phyloP scores from a whole-genome alignment of 2,329 filamentous ascomycete species.

The Cordyceps tenuipes region DNA sequence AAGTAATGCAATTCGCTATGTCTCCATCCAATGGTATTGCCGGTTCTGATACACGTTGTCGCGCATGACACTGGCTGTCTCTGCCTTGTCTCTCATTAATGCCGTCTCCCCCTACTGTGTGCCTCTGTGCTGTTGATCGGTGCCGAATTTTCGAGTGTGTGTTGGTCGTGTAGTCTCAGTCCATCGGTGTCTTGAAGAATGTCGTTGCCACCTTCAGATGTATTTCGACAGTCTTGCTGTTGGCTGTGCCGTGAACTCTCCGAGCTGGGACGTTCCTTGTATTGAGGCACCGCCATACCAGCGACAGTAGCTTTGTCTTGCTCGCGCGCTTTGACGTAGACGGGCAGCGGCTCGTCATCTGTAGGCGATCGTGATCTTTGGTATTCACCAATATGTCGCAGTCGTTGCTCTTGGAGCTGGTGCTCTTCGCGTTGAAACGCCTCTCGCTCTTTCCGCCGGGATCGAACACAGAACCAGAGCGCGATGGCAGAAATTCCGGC shows the following conservation, averaged over 20 bases:
- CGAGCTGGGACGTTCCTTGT: slow-evolving; percentile 8
- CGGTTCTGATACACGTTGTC: not conserved
- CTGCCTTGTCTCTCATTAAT: not conserved
- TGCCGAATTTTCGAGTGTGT: not conserved
- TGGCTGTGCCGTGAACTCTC: slow-evolving; percentile 3
- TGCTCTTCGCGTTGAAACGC: slow-evolving; percentile 7
- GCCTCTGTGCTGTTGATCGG: not conserved
- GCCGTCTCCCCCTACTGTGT: not conserved
- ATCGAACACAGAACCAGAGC: not conserved
- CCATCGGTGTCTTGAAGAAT: not conserved
- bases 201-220: not conserved
- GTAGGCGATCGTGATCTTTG: slow-evolving; percentile 3
- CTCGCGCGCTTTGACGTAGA: slow-evolving; percentile 2
- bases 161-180: not conserved
- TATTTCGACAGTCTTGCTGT: not conserved
- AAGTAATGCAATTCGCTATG: slow-evolving; percentile 4
- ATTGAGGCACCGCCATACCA: not conserved
- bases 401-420: slow-evolving; percentile 6
- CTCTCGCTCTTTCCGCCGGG: not conserved
- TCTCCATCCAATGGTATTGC: slow-evolving; percentile 1
- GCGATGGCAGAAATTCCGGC: not conserved
- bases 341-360: slow-evolving; percentile 6
- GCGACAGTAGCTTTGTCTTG: slow-evolving; percentile 1
- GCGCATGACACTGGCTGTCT: not conserved
- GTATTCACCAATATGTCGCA: slow-evolving; percentile 4